These are phyloP conservation scores for Berkeleyomyces rouxiae DNA, from an alignment of 2,329 filamentous ascomycete species.

Conservation along the genomic window DNA sequence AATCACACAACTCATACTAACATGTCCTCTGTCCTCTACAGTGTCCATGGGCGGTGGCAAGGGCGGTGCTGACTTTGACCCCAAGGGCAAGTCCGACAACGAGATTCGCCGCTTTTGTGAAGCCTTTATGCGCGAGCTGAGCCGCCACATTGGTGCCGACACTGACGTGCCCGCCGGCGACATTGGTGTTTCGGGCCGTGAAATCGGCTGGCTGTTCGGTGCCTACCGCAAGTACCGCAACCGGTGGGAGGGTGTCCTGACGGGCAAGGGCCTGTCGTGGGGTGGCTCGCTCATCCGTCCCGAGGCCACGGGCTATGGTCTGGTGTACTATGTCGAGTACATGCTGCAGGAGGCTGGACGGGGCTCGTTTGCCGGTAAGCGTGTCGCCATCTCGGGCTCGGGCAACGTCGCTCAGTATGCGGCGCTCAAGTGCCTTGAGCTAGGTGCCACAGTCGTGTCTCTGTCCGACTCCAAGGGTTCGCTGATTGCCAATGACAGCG, in stretches of 20 bases:
- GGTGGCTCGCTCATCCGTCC: slow-evolving; percentile 88
- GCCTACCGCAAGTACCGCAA: slow-evolving; percentile 79
- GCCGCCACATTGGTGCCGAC: slow-evolving; percentile 88
- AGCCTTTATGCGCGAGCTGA: slow-evolving; percentile 89
- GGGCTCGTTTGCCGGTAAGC: slow-evolving; percentile 78
- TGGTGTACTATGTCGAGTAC: slow-evolving; percentile 91
- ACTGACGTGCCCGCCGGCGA: slow-evolving; percentile 95
- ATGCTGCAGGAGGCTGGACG: slow-evolving; percentile 87
- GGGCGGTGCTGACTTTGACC: slow-evolving; percentile 95
- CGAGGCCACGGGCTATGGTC: slow-evolving; percentile 90
- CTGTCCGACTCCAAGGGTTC: slow-evolving; percentile 84
- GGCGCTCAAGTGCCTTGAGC: slow-evolving; percentile 88
- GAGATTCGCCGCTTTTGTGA: slow-evolving; percentile 97
- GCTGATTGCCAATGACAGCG: slow-evolving; percentile 55
- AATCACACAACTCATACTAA: neutral
- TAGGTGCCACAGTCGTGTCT: slow-evolving; percentile 81
- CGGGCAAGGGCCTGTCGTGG: slow-evolving; percentile 86
- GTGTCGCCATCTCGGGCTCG: slow-evolving; percentile 87
- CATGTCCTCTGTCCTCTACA: slow-evolving; percentile 14
- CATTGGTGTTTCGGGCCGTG: slow-evolving; percentile 81
- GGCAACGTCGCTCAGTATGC: slow-evolving; percentile 98
- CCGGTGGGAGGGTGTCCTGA: slow-evolving; percentile 89
- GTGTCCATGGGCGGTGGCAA: slow-evolving; percentile 82
- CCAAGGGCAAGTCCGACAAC: slow-evolving; percentile 93
- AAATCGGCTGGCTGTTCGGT: slow-evolving; percentile 91